These are phyloP conservation scores for Phialocephala sp. DNA, from an alignment of 2,329 filamentous ascomycete species.

Conservation along the genomic window DNA sequence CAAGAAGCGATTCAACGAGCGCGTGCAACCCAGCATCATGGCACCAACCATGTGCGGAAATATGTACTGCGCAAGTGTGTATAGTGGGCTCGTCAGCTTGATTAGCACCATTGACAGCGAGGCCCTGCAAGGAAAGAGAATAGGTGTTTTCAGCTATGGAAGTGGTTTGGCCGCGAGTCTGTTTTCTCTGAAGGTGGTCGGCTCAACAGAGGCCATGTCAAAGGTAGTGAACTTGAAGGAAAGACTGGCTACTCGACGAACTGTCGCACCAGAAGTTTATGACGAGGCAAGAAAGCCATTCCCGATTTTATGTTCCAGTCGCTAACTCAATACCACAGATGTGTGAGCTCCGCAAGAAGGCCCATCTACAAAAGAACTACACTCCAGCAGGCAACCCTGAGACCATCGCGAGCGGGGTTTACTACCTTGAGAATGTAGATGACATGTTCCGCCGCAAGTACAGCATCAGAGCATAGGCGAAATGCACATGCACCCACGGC, in stretches of 20 bases:
- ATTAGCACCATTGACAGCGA: constrained; percentile 63
- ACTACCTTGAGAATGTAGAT: constrained; percentile 82
- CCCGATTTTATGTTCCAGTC: constrained; percentile 16
- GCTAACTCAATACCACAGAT: constrained; percentile 56
- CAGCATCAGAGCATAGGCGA: constrained; percentile 68
- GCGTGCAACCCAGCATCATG: constrained; percentile 74
- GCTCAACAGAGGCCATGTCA: constrained; percentile 70
- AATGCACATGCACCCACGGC: constrained; percentile 13
- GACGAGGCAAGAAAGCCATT: constrained; percentile 63
- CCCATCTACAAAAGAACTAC: constrained; percentile 82
- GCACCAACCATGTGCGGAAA: constrained; percentile 77
- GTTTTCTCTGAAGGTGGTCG: constrained; percentile 74
- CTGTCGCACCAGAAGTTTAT: constrained; percentile 73
- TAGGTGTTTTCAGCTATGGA: constrained; percentile 71
- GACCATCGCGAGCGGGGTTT: constrained; percentile 69
- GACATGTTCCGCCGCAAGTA: constrained; percentile 88
- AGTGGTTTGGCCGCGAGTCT: constrained; percentile 73
- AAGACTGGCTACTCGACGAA: constrained; percentile 68
- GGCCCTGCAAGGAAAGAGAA: constrained; percentile 57
- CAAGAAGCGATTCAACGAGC: constrained; percentile 84
- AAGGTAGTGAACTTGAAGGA: constrained; percentile 73
- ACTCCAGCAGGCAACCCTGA: constrained; percentile 71
- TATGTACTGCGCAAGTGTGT: constrained; percentile 67
- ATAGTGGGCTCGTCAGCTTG: constrained; percentile 59
- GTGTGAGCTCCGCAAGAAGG: constrained; percentile 81